These are phyloP conservation scores for Coccomyxa sp. DNA, from an alignment of 139 green algal species.

Conservation along the genomic window DNA sequence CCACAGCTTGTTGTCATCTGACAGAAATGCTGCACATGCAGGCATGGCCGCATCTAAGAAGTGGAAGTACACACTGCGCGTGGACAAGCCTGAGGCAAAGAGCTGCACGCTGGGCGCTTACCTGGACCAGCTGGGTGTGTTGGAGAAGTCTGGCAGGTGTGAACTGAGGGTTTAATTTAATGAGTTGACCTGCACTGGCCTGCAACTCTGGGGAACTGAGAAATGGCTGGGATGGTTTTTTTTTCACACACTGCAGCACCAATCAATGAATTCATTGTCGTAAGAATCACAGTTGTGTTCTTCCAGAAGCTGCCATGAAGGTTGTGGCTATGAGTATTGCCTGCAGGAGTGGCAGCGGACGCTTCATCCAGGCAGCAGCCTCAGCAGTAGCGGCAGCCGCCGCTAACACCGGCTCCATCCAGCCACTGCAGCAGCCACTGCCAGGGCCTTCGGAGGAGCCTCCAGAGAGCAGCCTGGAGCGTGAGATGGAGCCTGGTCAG, in stretches of 20 bases:
- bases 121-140: constrained; percentile 28
- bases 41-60: constrained; percentile 68
- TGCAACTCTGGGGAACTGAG: not conserved
- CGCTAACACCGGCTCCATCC: too few species aligned
- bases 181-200: not conserved
- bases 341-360: too few species aligned
- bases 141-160: not conserved
- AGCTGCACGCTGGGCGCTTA: constrained; percentile 29
- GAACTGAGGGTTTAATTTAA: not conserved
- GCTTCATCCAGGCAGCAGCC: too few species aligned
- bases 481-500: too few species aligned
- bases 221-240: not conserved
- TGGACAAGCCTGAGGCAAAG: constrained; percentile 19
- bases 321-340: too few species aligned
- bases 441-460: too few species aligned
- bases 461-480: too few species aligned
- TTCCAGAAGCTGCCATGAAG: not conserved
- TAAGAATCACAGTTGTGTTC: not conserved
- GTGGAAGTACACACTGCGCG: constrained; percentile 55
- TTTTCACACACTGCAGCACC: not conserved
- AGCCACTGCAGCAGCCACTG: too few species aligned
- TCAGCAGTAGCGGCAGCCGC: too few species aligned
- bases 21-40: constrained; percentile 3
- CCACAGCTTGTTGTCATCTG: not conserved
- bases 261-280: not conserved